These are phyloP conservation scores for Emmonsia crescens DNA, from an alignment of 2,329 filamentous ascomycete genomes.

Conservation along the genomic window DNA sequence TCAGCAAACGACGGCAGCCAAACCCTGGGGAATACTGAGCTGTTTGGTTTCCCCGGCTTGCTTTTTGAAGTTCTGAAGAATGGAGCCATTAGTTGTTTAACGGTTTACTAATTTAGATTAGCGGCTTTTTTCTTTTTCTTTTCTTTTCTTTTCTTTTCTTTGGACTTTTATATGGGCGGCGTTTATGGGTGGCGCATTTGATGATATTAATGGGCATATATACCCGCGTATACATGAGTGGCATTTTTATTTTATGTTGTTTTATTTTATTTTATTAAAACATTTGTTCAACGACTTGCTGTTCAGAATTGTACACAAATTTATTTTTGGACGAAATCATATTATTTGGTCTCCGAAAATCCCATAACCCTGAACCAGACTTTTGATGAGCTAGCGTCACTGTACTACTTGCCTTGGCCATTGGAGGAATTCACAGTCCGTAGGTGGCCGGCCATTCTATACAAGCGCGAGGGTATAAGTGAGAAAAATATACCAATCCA, in stretches of 20 bases:
- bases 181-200: neutral
- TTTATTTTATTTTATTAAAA: neutral
- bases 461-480: no score
- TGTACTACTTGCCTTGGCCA: no score
- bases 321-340: no score
- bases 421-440: no score
- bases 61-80: constrained; percentile 96
- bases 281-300: no score
- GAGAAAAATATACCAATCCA: no score
- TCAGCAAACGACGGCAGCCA: constrained; percentile 39
- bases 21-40: constrained; percentile 58
- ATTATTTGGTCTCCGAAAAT: no score
- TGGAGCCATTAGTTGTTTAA: constrained; percentile 77
- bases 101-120: constrained; percentile 55
- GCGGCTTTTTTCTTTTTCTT: neutral
- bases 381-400: no score
- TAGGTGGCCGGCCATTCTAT: no score
- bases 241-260: neutral
- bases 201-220: neutral
- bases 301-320: no score
- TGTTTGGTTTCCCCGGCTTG: constrained; percentile 88
- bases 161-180: neutral
- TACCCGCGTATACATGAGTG: neutral
- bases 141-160: neutral
- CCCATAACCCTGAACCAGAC: no score